Evolutionary conservation across 345 rosid genomes (phyloP), one percentile per base, ranked within the genome.

Genomic region (Anastatica hierochuntica): DNA sequence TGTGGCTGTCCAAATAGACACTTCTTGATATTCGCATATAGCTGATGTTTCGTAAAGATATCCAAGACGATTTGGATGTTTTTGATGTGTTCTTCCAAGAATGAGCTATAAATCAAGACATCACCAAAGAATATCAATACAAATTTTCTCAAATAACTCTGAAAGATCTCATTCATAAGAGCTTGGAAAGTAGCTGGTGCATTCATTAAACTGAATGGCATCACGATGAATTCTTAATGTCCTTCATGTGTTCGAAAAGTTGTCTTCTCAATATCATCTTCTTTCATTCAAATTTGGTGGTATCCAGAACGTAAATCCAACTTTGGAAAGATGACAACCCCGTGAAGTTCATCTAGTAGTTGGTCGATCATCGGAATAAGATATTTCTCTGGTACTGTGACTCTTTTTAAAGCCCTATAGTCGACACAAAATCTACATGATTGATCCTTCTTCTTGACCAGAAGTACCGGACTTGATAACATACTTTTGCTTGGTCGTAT

Each of bases 41-140:
- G 4, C 0, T 17, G 6, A 1, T 18, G 4, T 0, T 10, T 1
- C 1, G 7, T 1, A 0, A 8, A 1, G 3, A 0, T 1, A 7
- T 0, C 2, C 5, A 14, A 1, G 0, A 21, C 5, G 3, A 5
- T 3, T 21, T 21, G 3, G n/a, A n/a, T n/a, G n/a, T 5, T 3
- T 5, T 21, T 3, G 0, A 21, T 3, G n/a, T n/a, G n/a, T n/a
- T n/a, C n/a, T n/a, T n/a, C 24, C 5, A 21, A 2, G 5, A 5
- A 21, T 21, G 24, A 0, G 3, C 42, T 38, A 1, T 38, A 38
- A 0, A 15, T 1, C 4, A 38, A 1, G 0, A 38, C 15, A 3
- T 38, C 42, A 1, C 15, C n/a, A 3, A 14, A 38, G 10, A 38
- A 38, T 0, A 38, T 19, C 11, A 38, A 16, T 0, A 14, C 10